Conservation (phyloP, 2,329 filamentous ascomycete species). For the Ophiocordyceps australis region DNA sequence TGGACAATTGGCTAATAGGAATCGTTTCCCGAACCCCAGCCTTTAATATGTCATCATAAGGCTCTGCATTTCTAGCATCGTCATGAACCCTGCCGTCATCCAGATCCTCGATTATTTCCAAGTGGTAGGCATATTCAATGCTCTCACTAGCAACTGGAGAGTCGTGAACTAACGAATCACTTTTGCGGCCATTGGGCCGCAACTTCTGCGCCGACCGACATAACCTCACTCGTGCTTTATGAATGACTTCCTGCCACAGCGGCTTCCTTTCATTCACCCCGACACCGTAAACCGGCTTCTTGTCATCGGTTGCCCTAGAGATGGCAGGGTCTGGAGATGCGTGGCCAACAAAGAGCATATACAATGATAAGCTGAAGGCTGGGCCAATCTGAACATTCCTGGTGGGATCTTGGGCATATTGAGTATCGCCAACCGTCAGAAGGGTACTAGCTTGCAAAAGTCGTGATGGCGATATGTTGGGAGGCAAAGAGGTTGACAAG, state of each 20-base stretch:
- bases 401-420: slow-evolving; percentile 49
- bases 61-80: slow-evolving; percentile 11
- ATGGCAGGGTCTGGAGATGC: slow-evolving; percentile 15
- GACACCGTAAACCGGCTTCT: slow-evolving; percentile 8
- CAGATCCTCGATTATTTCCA: slow-evolving; percentile 70
- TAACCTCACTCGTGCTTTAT: slow-evolving; percentile 76
- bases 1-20: slow-evolving; percentile 48
- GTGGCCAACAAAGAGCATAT: slow-evolving; percentile 87
- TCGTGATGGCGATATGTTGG: slow-evolving; percentile 76
- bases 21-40: slow-evolving; percentile 33
- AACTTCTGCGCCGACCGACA: slow-evolving; percentile 39
- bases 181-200: slow-evolving; percentile 1
- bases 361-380: slow-evolving; percentile 70
- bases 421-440: slow-evolving; percentile 69
- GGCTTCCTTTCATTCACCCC: slow-evolving; percentile 34
- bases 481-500: slow-evolving; percentile 60
- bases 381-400: slow-evolving; percentile 69
- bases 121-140: slow-evolving; percentile 51
- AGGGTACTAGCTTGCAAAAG: slow-evolving; percentile 86
- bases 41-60: slow-evolving; percentile 20
- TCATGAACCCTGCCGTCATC: slow-evolving; percentile 37
- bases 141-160: slow-evolving; percentile 1
- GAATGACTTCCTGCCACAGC: slow-evolving; percentile 91
- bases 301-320: background rate
- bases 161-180: background rate